Evolutionary conservation across 163 green algal genomes (phyloP).

Genomic region (Prototheca cutis): DNA sequence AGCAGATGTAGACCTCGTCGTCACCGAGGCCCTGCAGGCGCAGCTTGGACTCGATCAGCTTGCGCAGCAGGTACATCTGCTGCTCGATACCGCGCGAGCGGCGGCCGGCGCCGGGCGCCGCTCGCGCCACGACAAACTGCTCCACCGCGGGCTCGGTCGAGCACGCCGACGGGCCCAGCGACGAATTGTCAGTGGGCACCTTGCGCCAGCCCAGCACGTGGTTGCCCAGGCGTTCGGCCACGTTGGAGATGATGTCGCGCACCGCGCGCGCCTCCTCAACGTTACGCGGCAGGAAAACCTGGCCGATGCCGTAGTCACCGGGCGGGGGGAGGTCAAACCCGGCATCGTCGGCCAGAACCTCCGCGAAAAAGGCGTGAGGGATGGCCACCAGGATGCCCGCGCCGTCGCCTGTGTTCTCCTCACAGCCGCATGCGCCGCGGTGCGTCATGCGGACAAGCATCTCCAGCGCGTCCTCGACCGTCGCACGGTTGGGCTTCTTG

Average conservation of each 20-base stretch:
- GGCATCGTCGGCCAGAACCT: slow-evolving; percentile 44
- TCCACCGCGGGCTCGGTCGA: slow-evolving; percentile 80
- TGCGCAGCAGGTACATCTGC: slow-evolving; percentile 89
- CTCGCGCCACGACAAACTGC: slow-evolving; percentile 43
- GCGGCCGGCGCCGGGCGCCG: slow-evolving; percentile 13
- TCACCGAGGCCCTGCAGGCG: not conserved
- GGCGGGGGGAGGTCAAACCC: slow-evolving; percentile 24
- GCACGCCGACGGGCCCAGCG: slow-evolving; percentile 80
- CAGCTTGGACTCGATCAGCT: slow-evolving; percentile 70
- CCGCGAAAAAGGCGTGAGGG: slow-evolving; percentile 89
- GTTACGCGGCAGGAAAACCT: slow-evolving; percentile 95
- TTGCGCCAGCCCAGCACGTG: slow-evolving; percentile 84
- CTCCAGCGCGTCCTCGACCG: slow-evolving; percentile 75
- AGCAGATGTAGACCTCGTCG: slow-evolving; percentile 92
- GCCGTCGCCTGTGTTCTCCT: slow-evolving; percentile 94
- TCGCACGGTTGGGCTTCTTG: slow-evolving; percentile 76
- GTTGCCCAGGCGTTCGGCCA: slow-evolving; percentile 57
- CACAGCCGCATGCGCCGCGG: slow-evolving; percentile 88
- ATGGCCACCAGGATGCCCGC: slow-evolving; percentile 96
- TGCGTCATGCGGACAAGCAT: slow-evolving; percentile 99
- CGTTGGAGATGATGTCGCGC: slow-evolving; percentile 64
- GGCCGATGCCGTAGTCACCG: slow-evolving; percentile 73
- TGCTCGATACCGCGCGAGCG: slow-evolving; percentile 82
- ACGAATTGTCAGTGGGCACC: slow-evolving; percentile 73
- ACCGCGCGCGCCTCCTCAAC: slow-evolving; percentile 55